Percentiles rank a stretch among this genome's conserved stretches.
These are phyloP conservation scores for Phytophthora palmivora DNA, from an alignment of 352 stramenopile genomes.

Conservation along the genomic window DNA sequence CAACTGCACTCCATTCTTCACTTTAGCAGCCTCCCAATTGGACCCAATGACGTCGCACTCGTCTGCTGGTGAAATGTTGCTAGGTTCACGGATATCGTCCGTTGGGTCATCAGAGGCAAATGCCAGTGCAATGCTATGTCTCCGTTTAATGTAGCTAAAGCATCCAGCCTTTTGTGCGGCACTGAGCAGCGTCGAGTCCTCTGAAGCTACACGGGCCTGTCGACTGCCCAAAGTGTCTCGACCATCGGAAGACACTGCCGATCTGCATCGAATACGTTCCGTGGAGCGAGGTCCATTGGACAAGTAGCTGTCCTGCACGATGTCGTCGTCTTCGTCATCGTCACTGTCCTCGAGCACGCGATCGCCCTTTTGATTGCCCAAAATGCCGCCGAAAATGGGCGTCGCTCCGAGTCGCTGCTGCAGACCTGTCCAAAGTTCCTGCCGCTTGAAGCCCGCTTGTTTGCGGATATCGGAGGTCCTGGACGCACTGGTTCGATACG, in stretches of 20 bases:
- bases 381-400: conserved; percentile 21
- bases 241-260: conserved; percentile 22
- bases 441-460: conserved; percentile 26
- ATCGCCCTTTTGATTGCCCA: conserved; percentile 32
- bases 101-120: conserved; percentile 56
- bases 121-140: conserved; percentile 73
- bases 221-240: conserved; percentile 16
- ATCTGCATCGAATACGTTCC: conserved; percentile 36
- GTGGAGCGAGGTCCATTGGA: conserved; percentile 14
- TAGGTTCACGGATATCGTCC: conserved; percentile 37
- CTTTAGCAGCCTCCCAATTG: conserved; percentile 71
- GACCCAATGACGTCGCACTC: conserved; percentile 30
- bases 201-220: conserved; percentile 1
- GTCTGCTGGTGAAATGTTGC: conserved; percentile 39
- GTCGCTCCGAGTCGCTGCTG: conserved; percentile 31
- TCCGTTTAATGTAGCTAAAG: conserved; percentile 84
- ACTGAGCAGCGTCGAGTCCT: conserved; percentile 44
- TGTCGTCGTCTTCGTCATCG: conserved; percentile 24
- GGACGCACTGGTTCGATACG: conserved; percentile 4
- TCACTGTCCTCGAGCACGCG: conserved; percentile 21
- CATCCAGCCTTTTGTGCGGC: conserved; percentile 80
- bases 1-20: conserved; percentile 76
- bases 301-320: conserved; percentile 37
- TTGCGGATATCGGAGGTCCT: conserved; percentile 25
- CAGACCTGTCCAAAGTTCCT: conserved; percentile 38